These are phyloP conservation scores for Pezicula rhizophila DNA, from an alignment of 2,329 filamentous ascomycete species.

Conservation along the genomic window DNA sequence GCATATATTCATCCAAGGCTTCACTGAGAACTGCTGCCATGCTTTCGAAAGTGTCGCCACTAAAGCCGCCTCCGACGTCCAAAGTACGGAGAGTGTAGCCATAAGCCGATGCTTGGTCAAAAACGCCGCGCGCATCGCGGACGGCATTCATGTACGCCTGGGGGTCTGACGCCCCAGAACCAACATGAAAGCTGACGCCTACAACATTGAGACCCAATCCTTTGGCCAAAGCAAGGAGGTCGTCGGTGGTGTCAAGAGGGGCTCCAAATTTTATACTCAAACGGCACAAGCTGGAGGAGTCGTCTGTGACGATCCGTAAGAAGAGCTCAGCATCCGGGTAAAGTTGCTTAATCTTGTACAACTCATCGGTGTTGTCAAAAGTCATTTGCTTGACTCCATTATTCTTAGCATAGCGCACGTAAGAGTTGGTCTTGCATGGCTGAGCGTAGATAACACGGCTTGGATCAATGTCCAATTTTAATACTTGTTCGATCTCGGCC, in stretches of 20 bases:
- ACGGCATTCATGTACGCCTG: slow-evolving; percentile 86
- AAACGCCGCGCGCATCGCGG: slow-evolving; percentile 79
- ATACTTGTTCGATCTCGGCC: slow-evolving; percentile 88
- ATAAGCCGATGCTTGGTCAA: slow-evolving; percentile 71
- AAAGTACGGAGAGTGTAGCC: slow-evolving; percentile 82
- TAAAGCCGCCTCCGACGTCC: slow-evolving; percentile 92
- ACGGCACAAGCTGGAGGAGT: slow-evolving; percentile 88
- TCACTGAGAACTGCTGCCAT: slow-evolving; percentile 77
- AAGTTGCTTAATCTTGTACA: slow-evolving; percentile 93
- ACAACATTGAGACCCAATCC: slow-evolving; percentile 83
- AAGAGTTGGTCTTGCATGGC: slow-evolving; percentile 99
- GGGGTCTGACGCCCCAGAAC: slow-evolving; percentile 93
- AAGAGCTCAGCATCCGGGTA: slow-evolving; percentile 87
- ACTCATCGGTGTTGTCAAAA: slow-evolving; percentile 96
- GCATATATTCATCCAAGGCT: slow-evolving; percentile 85
- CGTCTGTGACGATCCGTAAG: slow-evolving; percentile 91
- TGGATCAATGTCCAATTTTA: slow-evolving; percentile 76
- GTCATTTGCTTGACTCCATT: slow-evolving; percentile 95
- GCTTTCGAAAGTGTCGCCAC: slow-evolving; percentile 80
- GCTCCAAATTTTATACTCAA: slow-evolving; percentile 97
- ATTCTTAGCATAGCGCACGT: slow-evolving; percentile 82
- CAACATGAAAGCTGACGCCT: slow-evolving; percentile 96
- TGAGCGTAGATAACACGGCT: slow-evolving; percentile 97
- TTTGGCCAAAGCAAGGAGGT: slow-evolving; percentile 73
- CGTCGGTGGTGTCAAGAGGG: slow-evolving; percentile 72